Conservation (phyloP, 139 green algal species). For the Coelastrella sp. region DNA sequence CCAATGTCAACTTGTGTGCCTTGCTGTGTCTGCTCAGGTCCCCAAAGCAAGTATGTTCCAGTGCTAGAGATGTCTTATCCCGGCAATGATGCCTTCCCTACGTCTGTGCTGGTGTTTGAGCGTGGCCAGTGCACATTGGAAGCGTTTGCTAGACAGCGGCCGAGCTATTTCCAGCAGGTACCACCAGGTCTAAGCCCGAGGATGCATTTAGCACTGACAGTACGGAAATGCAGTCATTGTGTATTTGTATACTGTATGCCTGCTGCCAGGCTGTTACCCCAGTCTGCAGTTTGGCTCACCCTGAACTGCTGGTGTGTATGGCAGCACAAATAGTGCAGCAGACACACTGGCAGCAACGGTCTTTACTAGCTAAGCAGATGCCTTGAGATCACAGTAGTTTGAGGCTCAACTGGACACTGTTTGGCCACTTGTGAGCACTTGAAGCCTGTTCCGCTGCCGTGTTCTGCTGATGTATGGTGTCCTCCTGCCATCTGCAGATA, state of each 20-base stretch:
- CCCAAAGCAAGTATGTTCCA: constrained; percentile 5
- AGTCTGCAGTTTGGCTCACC: too few species aligned
- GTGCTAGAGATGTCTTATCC: constrained; percentile 19
- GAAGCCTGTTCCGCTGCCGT: too few species aligned
- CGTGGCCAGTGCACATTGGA: constrained; percentile 24
- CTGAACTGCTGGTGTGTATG: too few species aligned
- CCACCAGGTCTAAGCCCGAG: too few species aligned
- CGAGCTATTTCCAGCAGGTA: constrained; percentile 25
- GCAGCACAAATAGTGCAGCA: too few species aligned
- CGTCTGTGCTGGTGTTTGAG: constrained; percentile 6
- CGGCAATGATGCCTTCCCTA: background rate
- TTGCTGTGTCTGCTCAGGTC: background rate
- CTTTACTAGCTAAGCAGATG: too few species aligned
- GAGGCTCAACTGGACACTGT: too few species aligned
- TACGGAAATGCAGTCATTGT: background rate
- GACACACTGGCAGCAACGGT: too few species aligned
- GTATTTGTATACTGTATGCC: background rate
- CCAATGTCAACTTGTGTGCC: too few species aligned
- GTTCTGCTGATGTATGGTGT: background rate
- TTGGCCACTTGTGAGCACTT: too few species aligned
- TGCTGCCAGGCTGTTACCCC: background rate
- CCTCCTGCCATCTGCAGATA: constrained; percentile 7
- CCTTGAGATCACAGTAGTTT: too few species aligned
- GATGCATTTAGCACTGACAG: too few species aligned
- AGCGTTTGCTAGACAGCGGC: background rate